Base-by-base conservation (phyloP, 768 basidiomycete genomes). In the Termitomyces bulborhizus region DNA sequence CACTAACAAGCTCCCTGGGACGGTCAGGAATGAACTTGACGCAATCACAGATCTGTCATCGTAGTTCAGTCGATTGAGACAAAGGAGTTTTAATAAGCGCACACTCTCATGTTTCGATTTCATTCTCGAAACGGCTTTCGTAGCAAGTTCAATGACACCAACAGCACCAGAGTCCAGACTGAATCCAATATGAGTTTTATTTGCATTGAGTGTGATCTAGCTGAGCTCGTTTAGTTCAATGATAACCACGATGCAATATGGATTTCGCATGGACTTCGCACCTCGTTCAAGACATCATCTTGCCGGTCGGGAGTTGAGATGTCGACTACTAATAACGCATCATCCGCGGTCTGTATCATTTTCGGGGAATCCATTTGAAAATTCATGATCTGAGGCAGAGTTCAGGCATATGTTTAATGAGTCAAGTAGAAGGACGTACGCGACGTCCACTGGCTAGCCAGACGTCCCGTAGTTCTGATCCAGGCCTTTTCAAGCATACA, bases 21-120 rank as follows among this genome's bases (percentile, higher is more conserved):
- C 88, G 76, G 63, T 79, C 79, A 6, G 88, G 85, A 56, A 93
- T 81, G 65, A 90, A 92, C 56, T 73, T 80, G 39, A 87, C 82
- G 16, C 78, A 77, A 11, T 81, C 83, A 46, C 86, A 89, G 12
- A 93, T 80, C 90, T 92, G 62, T 36, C 24, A 57, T n/a, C 43
- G 49, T 29, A 53, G 21, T 21, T 29, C 40, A 9, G 8, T 32
- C 15, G 53, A 50, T 55, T 46, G 51, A 37, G 4, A 21, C 37
- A n/a, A 21, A 52, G 43, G 29, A 15, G 16, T 36, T 48, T 18
- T 37, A 31, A 26, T 15, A 27, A 15, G 70, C 81, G 39, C 60
- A 92, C 90, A 63, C 74, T 90, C 6, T 69, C 68, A 63, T 93
- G 90, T 52, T 73, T 73, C 2, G 70, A 72, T 61, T 78, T 84